Conservation (phyloP, 768 basidiomycete genomes). For the Serendipita sp. region DNA sequence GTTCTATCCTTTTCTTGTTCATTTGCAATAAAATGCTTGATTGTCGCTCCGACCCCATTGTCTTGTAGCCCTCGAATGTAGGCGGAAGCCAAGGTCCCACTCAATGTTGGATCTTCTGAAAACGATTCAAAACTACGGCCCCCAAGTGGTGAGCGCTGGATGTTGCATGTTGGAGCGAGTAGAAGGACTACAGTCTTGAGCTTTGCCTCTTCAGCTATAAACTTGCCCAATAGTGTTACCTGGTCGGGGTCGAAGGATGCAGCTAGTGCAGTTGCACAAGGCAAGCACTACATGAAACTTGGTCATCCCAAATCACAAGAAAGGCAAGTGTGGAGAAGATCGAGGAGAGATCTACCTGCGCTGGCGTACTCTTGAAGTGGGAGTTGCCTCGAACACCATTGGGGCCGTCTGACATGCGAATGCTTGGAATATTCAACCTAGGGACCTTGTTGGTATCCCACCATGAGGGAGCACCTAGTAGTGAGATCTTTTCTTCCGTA, state of each 20-base stretch:
- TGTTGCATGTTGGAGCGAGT: slow-evolving; percentile 60
- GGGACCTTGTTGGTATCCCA: slow-evolving; percentile 49
- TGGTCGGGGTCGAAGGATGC: slow-evolving; percentile 53
- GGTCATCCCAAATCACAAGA: no score
- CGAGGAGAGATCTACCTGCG: slow-evolving; percentile 14
- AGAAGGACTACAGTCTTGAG: slow-evolving; percentile 41
- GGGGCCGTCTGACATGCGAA: slow-evolving; percentile 60
- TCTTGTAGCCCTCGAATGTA: slow-evolving; percentile 66
- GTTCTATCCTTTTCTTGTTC: slow-evolving; percentile 61
- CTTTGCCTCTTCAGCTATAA: slow-evolving; percentile 51
- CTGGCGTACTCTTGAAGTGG: slow-evolving; percentile 46
- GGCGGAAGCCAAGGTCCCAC: slow-evolving; percentile 50
- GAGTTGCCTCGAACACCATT: slow-evolving; percentile 57
- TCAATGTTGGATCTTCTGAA: slow-evolving; percentile 62
- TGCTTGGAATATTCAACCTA: slow-evolving; percentile 44
- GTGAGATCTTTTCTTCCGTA: slow-evolving; percentile 45
- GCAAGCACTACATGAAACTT: slow-evolving; percentile 25
- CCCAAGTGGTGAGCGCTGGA: slow-evolving; percentile 46
- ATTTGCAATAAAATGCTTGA: slow-evolving; percentile 70
- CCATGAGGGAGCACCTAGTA: slow-evolving; percentile 52
- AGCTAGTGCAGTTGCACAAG: slow-evolving; percentile 44
- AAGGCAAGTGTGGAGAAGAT: no score
- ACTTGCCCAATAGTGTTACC: slow-evolving; percentile 34
- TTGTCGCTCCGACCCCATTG: slow-evolving; percentile 56
- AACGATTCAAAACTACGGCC: slow-evolving; percentile 56